Base-by-base conservation (phyloP, 75 land plant species). In the Cupressus sempervirens region DNA sequence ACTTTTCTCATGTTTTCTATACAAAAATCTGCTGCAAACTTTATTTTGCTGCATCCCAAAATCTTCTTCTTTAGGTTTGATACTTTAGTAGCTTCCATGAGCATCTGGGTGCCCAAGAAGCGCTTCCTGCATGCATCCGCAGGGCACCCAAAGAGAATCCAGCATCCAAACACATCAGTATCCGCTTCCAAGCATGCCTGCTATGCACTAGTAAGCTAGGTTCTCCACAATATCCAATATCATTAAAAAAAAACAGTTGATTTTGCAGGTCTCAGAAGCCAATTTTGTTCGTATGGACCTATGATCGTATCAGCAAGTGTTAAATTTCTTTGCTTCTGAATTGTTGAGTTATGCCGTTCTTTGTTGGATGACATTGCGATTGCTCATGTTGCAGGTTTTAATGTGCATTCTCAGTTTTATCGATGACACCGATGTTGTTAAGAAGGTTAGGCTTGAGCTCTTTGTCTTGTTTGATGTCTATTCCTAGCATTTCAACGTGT, bases 371-470 rank as follows among this genome's bases (percentile, higher is more conserved):
- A 77, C 48, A 40, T 26, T 77, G 48, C 43, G 10, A 40, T 43
- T 43, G n/a, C 30, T 77, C 46, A 15, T 82, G n/a, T 83, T 90
- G 32, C 92, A 98, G 99, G 91, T 96, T 40, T 92, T 98, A 48
- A 68, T 89, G 62, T 87, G 92, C 86, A 92, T 96, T 82, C 84
- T 98, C 29, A 92, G 93, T 72, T 84, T 91, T 13, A 94, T 96
- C 62, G 99, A 98, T 83, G 99, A 98, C 84, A 98, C 99, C 48
- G 92, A 94, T 76, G 95, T 96, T 84, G 80, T 95, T 35, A 89
- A 87, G 65, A 98, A 98, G 97, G 99, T 93, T 83, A n/a, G 91
- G 43, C 30, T 16, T 46, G 50, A 9, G 26, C 43, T 68, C 34
- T 9, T 65, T 83, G 34, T 29, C 50, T 84, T 43, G 73, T 30